These are phyloP conservation scores for Rhizopogon vinicolor DNA, from an alignment of 768 basidiomycete genomes.

Conservation along the genomic window DNA sequence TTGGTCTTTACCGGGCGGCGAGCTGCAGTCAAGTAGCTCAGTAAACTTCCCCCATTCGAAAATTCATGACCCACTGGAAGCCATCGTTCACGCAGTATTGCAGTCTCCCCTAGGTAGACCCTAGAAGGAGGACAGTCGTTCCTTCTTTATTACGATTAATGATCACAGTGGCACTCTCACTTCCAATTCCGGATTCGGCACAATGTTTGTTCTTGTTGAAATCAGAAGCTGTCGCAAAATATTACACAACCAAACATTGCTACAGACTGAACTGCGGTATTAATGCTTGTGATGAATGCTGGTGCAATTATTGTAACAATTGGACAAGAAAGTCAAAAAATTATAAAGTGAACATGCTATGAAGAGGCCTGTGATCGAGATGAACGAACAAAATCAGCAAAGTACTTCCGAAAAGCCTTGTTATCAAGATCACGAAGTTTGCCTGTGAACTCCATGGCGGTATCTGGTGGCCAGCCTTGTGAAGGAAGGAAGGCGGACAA, in stretches of 20 bases:
- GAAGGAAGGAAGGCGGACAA: constrained; percentile 78
- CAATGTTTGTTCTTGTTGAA: constrained; percentile 29
- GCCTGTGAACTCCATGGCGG: constrained; percentile 70
- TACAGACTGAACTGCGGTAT: neutral
- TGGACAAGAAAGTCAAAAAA: neutral
- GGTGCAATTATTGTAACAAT: neutral
- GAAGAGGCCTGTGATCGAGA: constrained; percentile 51
- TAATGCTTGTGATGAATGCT: neutral
- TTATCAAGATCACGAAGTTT: constrained; percentile 72
- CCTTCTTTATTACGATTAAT: neutral
- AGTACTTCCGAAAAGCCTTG: constrained; percentile 81
- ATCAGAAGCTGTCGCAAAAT: constrained; percentile 28
- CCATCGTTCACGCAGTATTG: constrained; percentile 15
- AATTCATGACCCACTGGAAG: constrained; percentile 21
- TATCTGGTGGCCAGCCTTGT: constrained; percentile 80
- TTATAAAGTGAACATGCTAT: constrained; percentile 29
- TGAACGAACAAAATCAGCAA: constrained; percentile 76
- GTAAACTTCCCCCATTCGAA: neutral
- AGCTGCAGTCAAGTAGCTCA: constrained; percentile 15
- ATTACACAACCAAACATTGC: constrained; percentile 7
- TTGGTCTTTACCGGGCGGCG: constrained; percentile 32
- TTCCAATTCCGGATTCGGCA: constrained; percentile 3
- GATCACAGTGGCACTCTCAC: neutral
- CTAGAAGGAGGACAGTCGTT: neutral
- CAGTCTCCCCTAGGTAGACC: neutral